Base-by-base conservation (phyloP, 2,329 filamentous ascomycete species). In the Paracoccidioides lutzii region DNA sequence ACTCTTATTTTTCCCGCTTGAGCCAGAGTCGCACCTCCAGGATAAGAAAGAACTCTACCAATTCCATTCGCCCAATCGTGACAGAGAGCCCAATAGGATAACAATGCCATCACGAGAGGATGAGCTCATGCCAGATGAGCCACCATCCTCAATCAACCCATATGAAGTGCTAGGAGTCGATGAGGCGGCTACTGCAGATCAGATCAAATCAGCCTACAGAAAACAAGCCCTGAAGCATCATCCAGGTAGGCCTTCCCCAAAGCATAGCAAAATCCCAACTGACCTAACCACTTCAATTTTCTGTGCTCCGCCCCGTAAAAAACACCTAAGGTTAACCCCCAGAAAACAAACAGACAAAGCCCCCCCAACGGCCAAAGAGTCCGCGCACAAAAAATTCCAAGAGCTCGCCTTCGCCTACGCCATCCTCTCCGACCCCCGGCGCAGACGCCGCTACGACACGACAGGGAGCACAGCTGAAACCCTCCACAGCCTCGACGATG, bases 351-450 rank as follows among this genome's bases (percentile, higher is more conserved):
- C 57, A 86, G 90, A 95, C 78, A 95, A 95, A 75, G 88, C 83
- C 3, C 62, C 81, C 14, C 76, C 80, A 0, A 78, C 82, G 28
- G 74, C 84, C 53, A 89, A 88, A 66, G 78, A 83, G 32, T 74
- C 79, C 44, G 91, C 93, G 1, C 85, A 95, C 63, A 77, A 78
- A 58, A 85, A 81, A 54, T 98, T 98, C 70, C 93, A 98, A 71
- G 78, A 86, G 63, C 83, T 98, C 63, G 91, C 91, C 30, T 91
- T 96, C 65, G 91, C 93, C 53, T 95, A 97, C 67, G 91, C 90
- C 38, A 81, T 98, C 52, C 86, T 98, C 40, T 95, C 88, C 37
- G 88, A 96, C 63, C 78, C 85, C 28, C 77, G 78, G 22, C 83
- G 93, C 54, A 87, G 93, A 62, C 83, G 83, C 63, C 87, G 88